These are phyloP conservation scores for Xerocomellus amylosporus DNA, from an alignment of 768 basidiomycete species.

Conservation along the genomic window DNA sequence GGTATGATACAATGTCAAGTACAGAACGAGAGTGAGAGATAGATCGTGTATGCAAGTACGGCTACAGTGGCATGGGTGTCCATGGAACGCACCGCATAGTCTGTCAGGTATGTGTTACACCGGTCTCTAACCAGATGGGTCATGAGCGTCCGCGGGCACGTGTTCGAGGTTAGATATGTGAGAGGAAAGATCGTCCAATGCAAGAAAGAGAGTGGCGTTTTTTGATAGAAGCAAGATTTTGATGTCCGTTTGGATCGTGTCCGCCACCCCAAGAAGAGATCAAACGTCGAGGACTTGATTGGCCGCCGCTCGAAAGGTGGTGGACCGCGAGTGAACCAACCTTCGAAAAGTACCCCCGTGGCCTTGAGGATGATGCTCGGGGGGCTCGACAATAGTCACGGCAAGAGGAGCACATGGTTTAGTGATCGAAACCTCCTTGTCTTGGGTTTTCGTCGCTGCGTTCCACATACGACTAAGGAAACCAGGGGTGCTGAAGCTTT, in stretches of 20 bases:
- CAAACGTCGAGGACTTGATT: slow-evolving; percentile 27
- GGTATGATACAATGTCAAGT: slow-evolving; percentile 27
- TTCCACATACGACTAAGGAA: slow-evolving; percentile 79
- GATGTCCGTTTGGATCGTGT: slow-evolving; percentile 17
- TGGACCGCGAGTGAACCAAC: slow-evolving; percentile 45
- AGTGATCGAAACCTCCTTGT: slow-evolving; percentile 22
- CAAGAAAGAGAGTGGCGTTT: slow-evolving; percentile 17
- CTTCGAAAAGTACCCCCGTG: slow-evolving; percentile 39
- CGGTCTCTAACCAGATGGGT: slow-evolving; percentile 3
- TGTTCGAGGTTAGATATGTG: slow-evolving; percentile 29
- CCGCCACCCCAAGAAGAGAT: slow-evolving; percentile 8
- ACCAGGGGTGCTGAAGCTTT: slow-evolving; percentile 43
- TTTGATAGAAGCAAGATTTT: slow-evolving; percentile 24
- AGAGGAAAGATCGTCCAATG: slow-evolving; percentile 19
- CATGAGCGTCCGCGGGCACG: slow-evolving; percentile 25
- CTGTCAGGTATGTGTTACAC: slow-evolving; percentile 2
- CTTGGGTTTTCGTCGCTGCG: slow-evolving; percentile 46
- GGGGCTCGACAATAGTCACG: slow-evolving; percentile 28
- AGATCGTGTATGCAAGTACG: slow-evolving; percentile 22
- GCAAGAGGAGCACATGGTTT: slow-evolving; percentile 15
- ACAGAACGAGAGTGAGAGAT: slow-evolving; percentile 34
- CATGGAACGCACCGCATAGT: slow-evolving; percentile 20
- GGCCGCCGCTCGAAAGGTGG: slow-evolving; percentile 37
- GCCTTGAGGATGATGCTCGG: slow-evolving; percentile 22
- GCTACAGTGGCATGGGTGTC: slow-evolving; percentile 27